Base-by-base conservation (phyloP, 495 filamentous ascomycete genomes). In the Daldinia vernicosa region DNA sequence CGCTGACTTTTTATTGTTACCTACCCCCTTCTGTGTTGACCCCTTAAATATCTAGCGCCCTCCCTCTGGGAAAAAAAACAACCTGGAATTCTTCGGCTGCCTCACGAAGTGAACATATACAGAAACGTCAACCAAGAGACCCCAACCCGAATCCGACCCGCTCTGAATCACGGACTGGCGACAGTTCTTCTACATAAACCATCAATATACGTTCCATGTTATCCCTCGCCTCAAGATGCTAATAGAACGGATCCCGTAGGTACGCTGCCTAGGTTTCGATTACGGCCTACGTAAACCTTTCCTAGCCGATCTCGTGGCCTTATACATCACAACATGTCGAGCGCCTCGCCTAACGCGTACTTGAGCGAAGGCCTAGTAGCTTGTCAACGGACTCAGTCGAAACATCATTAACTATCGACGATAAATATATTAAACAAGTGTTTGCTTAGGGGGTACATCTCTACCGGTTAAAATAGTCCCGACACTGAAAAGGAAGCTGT, bases 1-100 rank as follows among this genome's bases (percentile, higher is more conserved):
- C 33, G 53, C 60, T 69, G 67, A 60, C 60, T 5, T 17, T 47
- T 64, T 32, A 14, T 32, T 60, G 17, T 43, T 59, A 27, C 19
- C 4, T 33, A 12, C 33, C 26, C 11, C 11, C 32, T 33, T 33
- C 11, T 33, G 32, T 33, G n/a, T 22, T 22, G 40, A 11, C 40
- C 19, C 40, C 40, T 17, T 22, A 45, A 45, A 22, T 19, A 9
- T 9, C 2, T 1, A 22, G 17, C 7, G 1, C n/a, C 17, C 40
- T n/a, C 40, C 40, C 7, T 45, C 40, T 12, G 40, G 40, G 12
- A 45, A 45, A 2, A 17, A 45, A 45, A 2, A n/a, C 17, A 9
- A 14, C 7, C 40, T 22, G 7, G 22, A 22, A 45, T 45, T 17
- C 7, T 4, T 9, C 40, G 12, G n/a, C 37, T 40, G 2, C 14